Conservation (phyloP, 2,329 filamentous ascomycete genomes). For the Hypoxylon sp. region DNA sequence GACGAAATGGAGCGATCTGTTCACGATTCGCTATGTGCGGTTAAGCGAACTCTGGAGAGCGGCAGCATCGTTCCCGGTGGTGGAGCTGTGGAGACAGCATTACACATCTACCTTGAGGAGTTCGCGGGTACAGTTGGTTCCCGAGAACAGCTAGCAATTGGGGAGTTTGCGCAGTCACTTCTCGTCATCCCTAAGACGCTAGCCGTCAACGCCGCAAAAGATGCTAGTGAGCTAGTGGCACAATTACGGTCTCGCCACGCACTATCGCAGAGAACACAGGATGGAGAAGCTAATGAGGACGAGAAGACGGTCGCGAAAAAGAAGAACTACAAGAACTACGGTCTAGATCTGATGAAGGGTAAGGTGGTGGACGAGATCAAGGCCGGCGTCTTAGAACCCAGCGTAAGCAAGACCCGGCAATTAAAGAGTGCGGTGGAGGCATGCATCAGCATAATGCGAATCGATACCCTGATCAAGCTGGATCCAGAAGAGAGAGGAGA, state of each 20-base stretch:
- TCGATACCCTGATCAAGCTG: slow-evolving; percentile 98
- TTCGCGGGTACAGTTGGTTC: slow-evolving; percentile 98
- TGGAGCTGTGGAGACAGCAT: slow-evolving; percentile 96
- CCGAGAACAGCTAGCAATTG: slow-evolving; percentile 96
- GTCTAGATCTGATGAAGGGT: slow-evolving; percentile 88
- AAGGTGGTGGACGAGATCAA: slow-evolving; percentile 95
- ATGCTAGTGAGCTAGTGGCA: slow-evolving; percentile 93
- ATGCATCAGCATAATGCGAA: slow-evolving; percentile 99
- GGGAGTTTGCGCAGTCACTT: slow-evolving; percentile 95
- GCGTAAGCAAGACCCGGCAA: slow-evolving; percentile 98
- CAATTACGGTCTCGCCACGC: slow-evolving; percentile 96
- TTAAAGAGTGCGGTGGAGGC: slow-evolving; percentile 98
- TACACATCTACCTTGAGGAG: slow-evolving; percentile 99
- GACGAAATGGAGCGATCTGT: slow-evolving; percentile 99
- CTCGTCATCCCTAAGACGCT: slow-evolving; percentile 96
- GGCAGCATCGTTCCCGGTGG: slow-evolving; percentile 97
- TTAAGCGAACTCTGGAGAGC: slow-evolving; percentile 97
- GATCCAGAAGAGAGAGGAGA: slow-evolving; percentile 86
- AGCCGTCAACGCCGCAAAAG: slow-evolving; percentile 96
- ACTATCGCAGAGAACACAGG: slow-evolving; percentile 90
- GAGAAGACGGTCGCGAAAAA: slow-evolving; percentile 92
- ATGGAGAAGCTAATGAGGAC: slow-evolving; percentile 86
- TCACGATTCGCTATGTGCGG: slow-evolving; percentile 95
- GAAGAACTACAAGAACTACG: slow-evolving; percentile 99
- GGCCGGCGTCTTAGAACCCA: slow-evolving; percentile 94